Conservation (phyloP, 2,329 filamentous ascomycete genomes). For the Parascedosporium putredinis region DNA sequence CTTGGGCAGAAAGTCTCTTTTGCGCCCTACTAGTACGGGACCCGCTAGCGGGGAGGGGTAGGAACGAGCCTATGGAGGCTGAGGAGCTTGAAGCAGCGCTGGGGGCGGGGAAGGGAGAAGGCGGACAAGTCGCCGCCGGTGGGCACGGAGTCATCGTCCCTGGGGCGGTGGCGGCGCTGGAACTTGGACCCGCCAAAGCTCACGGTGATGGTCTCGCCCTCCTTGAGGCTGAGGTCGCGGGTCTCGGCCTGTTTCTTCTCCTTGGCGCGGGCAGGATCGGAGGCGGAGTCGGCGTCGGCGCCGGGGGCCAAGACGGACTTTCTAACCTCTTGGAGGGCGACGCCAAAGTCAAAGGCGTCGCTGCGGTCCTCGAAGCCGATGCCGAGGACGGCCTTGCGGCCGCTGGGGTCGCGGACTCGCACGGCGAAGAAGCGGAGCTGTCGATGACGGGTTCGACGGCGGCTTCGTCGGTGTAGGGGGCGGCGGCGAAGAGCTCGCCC, state of each 20-base stretch:
- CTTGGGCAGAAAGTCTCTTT: conserved; percentile 41
- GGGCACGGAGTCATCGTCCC: conserved; percentile 10
- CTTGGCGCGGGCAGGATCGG: conserved; percentile 28
- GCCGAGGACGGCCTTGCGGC: conserved; percentile 68
- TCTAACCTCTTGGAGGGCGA: conserved; percentile 68
- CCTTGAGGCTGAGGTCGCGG: conserved; percentile 76
- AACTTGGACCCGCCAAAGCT: conserved; percentile 40
- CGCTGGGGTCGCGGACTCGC: conserved; percentile 63
- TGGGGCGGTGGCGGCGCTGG: conserved; percentile 18
- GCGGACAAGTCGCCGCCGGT: conserved; percentile 27
- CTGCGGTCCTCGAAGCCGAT: conserved; percentile 80
- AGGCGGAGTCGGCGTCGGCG: no score
- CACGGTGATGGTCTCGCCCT: conserved; percentile 73
- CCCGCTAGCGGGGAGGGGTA: conserved; percentile 57
- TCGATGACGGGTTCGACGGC: conserved; percentile 71
- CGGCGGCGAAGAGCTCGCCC: conserved; percentile 72
- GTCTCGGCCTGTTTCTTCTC: conserved; percentile 35
- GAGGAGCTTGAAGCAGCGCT: conserved; percentile 16
- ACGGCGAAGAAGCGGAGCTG: conserved; percentile 76
- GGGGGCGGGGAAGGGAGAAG: conserved; percentile 74
- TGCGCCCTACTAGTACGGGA: conserved; percentile 45
- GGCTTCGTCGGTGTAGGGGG: conserved; percentile 57
- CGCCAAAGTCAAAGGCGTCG: conserved; percentile 78
- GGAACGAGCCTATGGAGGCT: conserved; percentile 27
- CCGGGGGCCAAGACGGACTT: conserved; percentile 53